Percentiles rank a stretch among this genome's conserved stretches.
Evolutionary conservation across 805 yeast genomes (phyloP).

Genomic region (Phaffomyces antillensis): DNA sequence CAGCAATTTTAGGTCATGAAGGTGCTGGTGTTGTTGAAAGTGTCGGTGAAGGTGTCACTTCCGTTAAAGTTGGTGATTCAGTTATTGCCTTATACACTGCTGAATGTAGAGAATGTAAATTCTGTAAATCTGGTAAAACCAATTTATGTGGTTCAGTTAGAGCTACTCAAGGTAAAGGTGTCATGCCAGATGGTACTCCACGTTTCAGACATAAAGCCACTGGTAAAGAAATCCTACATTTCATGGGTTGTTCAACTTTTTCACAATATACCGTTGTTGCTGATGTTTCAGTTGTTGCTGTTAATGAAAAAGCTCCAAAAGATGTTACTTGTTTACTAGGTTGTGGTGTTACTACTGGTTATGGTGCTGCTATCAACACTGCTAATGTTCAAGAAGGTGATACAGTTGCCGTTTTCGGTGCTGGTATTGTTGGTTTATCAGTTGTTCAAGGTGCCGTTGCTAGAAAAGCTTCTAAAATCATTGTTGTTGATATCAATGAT

Average conservation of each 20-base stretch:
- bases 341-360: constrained; percentile 98
- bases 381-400: constrained; percentile 90
- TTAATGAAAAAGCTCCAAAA: constrained; percentile 74
- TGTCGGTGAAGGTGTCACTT: constrained; percentile 89
- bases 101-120: constrained; percentile 91
- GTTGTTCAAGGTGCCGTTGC: constrained; percentile 91
- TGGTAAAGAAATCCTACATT: constrained; percentile 82
- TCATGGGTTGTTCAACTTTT: constrained; percentile 98
- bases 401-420: constrained; percentile 94
- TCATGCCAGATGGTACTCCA: constrained; percentile 97
- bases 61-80: constrained; percentile 86
- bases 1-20: constrained; percentile 92
- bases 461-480: constrained; percentile 73
- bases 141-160: constrained; percentile 93
- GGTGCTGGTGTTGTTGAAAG: constrained; percentile 97
- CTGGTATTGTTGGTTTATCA: constrained; percentile 95
- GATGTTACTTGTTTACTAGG: constrained; percentile 91
- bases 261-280: constrained; percentile 97
- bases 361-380: constrained; percentile 94
- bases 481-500: constrained; percentile 83
- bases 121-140: constrained; percentile 92
- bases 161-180: constrained; percentile 97
- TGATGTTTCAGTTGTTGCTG: constrained; percentile 92
- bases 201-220: constrained; percentile 68
- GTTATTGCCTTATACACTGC: constrained; percentile 95